These are phyloP conservation scores for Lippia alba DNA, from an alignment of 305 asterid species.

Conservation along the genomic window DNA sequence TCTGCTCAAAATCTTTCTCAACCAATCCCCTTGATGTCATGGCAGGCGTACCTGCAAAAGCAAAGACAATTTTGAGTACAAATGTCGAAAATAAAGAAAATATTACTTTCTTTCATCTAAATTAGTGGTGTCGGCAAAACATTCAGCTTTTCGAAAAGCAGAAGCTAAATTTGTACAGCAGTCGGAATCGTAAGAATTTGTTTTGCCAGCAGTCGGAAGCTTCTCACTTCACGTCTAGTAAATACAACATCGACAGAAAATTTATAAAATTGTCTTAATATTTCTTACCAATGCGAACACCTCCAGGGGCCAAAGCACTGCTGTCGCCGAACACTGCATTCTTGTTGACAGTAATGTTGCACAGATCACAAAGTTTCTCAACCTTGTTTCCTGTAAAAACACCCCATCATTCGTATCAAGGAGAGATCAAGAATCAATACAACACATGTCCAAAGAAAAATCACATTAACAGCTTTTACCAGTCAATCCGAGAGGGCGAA, in stretches of 20 bases:
- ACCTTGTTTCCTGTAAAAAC: conserved; percentile 81
- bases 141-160: no score
- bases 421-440: neutral
- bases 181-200: no score
- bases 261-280: neutral
- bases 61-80: neutral
- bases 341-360: conserved; percentile 95
- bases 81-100: neutral
- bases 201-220: neutral
- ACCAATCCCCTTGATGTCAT: conserved; percentile 96
- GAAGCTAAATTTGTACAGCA: no score
- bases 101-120: neutral
- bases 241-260: conserved; percentile 1
- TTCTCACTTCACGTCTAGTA: neutral
- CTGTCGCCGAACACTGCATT: conserved; percentile 98
- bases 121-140: neutral
- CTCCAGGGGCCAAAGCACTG: conserved; percentile 98
- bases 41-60: conserved; percentile 80
- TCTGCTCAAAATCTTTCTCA: conserved; percentile 95
- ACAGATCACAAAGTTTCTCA: conserved; percentile 91
- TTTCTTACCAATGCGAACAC: conserved; percentile 90
- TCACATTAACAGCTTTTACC: conserved; percentile 47
- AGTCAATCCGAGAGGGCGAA: conserved; percentile 96
- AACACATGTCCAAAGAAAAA: neutral
- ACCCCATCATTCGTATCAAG: conserved; percentile 8